Base-by-base conservation (phyloP, 2,329 filamentous ascomycete species). In the Drechslerella coelobrocha region DNA sequence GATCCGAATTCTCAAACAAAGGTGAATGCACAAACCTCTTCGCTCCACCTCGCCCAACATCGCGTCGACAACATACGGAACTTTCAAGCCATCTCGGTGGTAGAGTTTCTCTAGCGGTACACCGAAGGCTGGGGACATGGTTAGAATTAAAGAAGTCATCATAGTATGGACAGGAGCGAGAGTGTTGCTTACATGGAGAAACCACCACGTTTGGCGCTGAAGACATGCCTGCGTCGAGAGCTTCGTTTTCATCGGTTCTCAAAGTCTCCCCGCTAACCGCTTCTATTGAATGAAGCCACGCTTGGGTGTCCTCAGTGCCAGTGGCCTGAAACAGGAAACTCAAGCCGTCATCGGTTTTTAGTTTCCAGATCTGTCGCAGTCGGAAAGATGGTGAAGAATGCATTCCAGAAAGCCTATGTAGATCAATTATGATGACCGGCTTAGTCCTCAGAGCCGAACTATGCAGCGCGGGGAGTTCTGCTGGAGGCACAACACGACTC, bases 241-340 rank as follows among this genome's bases (percentile, higher is more conserved):
- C 74, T 56, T 76, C 75, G 24, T 73, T 73, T 9, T 72, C 74
- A 48, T 76, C 75, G 8, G 57, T 74, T 45, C 62, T 69, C 14
- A 73, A 57, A 54, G 72, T 73, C 19, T 71, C 66, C 9, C 75
- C 75, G n/a, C 75, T 74, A 41, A 77, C 71, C 31, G 53, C 54
- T 48, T 73, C 72, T 27, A 77, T 73, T 26, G 68, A 59, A 55
- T 74, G 73, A 17, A 77, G 45, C 75, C 75, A 76, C 17, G 73
- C 69, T n/a, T 76, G 74, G n/a, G 76, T 69, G 24, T 76, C 75
- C 27, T 73, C 74, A 43, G 74, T 59, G 24, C 74, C 73, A 12
- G 73, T 72, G 8, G 75, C 75, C 63, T 77, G 75, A n/a, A 77
- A 73, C 8, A 76, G 51, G 55, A 75, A 77, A 47, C 72, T 72